Evolutionary conservation across 192 early-diverging fungal species (phyloP), one percentile per base, ranked within the genome.

Genomic region (Funneliformis mosseae): DNA sequence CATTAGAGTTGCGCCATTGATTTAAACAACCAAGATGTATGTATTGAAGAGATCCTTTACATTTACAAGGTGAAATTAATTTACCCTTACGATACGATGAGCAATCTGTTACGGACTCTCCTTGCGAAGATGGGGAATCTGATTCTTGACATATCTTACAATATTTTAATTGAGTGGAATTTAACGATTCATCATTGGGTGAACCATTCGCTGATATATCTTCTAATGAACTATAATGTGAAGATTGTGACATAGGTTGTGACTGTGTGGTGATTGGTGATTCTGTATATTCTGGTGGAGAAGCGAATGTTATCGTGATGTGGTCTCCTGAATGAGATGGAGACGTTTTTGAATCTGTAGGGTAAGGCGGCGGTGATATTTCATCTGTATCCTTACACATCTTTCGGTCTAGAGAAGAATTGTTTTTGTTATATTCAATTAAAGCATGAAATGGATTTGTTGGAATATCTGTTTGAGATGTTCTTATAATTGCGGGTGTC

Each of bases 61-160:
- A 77, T 77, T 64, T 77, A 64, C 76, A 77, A 23, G 76, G 55
- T 0, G 76, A 77, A 39, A 77, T 63, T 64, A 77, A 46, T 63
- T 61, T 55, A 5, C 61, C 61, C 41, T 77, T 77, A 2, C 16
- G 1, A 28, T 39, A 61, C 11, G 12, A 21, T 62, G 59, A 61
- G 25, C 12, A 6, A 0, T 11, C 5, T 5, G 4, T 18, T 7
- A 11, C 7, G 3, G n/a, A 9, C 2, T 63, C 33, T 76, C 10
- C 38, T 10, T 45, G 28, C 1, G n/a, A 9, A 48, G 14, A 7
- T 12, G 5, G 7, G 6, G 14, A 55, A 25, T 69, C 67, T 14
- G 50, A 16, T 77, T 77, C 76, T 27, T 77, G 76, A 77, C 76
- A 77, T 23, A 77, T 63, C 45, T 77, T 77, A 25, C 76, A 77